Evolutionary conservation across 1,284 basidiomycete species (phyloP).

Genomic region (Boletellus deceptivus): DNA sequence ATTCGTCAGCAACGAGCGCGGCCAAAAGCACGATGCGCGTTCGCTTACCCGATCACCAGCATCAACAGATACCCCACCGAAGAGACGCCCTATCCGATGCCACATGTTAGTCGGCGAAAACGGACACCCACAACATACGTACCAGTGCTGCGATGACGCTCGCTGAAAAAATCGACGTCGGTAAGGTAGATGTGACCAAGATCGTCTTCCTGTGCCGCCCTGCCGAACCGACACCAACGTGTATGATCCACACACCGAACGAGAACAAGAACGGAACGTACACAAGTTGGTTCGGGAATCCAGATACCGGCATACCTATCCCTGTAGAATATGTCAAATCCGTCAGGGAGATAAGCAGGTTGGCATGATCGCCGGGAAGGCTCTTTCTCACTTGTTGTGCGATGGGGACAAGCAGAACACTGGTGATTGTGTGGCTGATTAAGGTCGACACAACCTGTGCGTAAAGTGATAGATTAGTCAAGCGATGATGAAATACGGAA

Average conservation of each 20-base stretch:
- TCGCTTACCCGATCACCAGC: constrained; percentile 18
- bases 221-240: constrained; percentile 30
- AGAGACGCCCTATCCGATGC: constrained; percentile 19
- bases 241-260: background rate
- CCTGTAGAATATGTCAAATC: constrained; percentile 92
- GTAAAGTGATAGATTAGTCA: background rate
- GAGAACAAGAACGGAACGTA: constrained; percentile 46
- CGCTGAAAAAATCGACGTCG: constrained; percentile 89
- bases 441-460: constrained; percentile 70
- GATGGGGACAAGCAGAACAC: constrained; percentile 94
- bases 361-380: constrained; percentile 65
- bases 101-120: background rate
- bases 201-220: constrained; percentile 94
- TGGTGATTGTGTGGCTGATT: constrained; percentile 96
- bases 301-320: constrained; percentile 98
- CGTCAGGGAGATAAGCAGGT: constrained; percentile 89
- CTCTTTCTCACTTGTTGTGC: constrained; percentile 86
- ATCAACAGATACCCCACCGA: constrained; percentile 24
- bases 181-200: constrained; percentile 85
- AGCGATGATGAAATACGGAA: background rate
- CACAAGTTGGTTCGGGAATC: constrained; percentile 97
- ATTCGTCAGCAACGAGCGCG: background rate
- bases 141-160: constrained; percentile 84
- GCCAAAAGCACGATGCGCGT: background rate
- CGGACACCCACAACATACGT: constrained; percentile 25